Conservation (phyloP, 1,284 basidiomycete genomes). For the Pterula multifida region DNA sequence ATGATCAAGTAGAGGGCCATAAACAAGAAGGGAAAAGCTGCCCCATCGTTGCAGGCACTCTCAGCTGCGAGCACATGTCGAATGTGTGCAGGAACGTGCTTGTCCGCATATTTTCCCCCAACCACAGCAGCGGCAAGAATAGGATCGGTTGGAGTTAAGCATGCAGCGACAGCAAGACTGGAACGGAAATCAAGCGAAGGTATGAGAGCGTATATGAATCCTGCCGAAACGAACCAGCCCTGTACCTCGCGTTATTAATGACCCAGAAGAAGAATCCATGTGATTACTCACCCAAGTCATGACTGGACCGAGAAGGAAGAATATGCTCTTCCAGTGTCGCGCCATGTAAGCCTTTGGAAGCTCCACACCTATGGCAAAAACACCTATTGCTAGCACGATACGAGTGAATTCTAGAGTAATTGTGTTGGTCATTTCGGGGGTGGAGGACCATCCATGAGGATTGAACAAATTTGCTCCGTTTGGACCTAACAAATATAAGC, state of each 20-base stretch:
- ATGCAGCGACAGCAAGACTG: slow-evolving; percentile 82
- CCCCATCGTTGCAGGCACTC: slow-evolving; percentile 89
- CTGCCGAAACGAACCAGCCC: slow-evolving; percentile 89
- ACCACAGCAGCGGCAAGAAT: slow-evolving; percentile 85
- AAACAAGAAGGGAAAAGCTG: slow-evolving; percentile 94
- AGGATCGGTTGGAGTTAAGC: slow-evolving; percentile 94
- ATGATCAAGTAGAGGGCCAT: slow-evolving; percentile 85
- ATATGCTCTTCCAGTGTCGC: slow-evolving; percentile 82
- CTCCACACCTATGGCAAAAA: slow-evolving; percentile 97
- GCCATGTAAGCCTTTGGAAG: slow-evolving; percentile 89
- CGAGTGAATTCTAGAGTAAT: slow-evolving; percentile 88
- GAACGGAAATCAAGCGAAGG: slow-evolving; percentile 82
- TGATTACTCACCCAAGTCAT: slow-evolving; percentile 65
- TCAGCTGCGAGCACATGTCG: slow-evolving; percentile 84
- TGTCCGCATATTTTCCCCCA: slow-evolving; percentile 96
- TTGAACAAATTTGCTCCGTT: slow-evolving; percentile 81
- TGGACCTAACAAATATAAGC: slow-evolving; percentile 42
- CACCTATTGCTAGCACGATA: slow-evolving; percentile 93
- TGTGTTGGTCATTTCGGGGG: slow-evolving; percentile 40
- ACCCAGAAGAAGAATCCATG: slow-evolving; percentile 4
- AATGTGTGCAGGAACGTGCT: slow-evolving; percentile 94
- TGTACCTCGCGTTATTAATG: slow-evolving; percentile 15
- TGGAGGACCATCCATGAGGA: slow-evolving; percentile 72
- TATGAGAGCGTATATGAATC: slow-evolving; percentile 81
- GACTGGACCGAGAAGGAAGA: slow-evolving; percentile 79